A percentile compares a stretch with the other conserved stretches of the same genome.
Conservation (phyloP, 169 alveolate species). For the Plasmodium vinckei region DNA sequence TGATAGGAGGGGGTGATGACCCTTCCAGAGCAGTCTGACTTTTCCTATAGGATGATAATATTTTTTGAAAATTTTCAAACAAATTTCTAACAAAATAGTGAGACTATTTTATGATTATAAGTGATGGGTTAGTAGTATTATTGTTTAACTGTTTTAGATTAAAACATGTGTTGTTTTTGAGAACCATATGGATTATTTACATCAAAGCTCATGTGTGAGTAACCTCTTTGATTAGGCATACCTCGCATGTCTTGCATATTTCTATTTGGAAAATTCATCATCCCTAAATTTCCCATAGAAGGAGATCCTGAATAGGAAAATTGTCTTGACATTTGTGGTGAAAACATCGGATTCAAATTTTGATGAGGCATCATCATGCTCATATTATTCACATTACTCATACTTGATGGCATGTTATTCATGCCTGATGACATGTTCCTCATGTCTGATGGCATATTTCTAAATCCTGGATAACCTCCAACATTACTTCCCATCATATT, state of each 20-base stretch:
- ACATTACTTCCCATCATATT: conserved; percentile 19
- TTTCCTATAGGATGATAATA: too few relatives aligned
- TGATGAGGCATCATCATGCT: background rate
- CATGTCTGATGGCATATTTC: conserved; percentile 13
- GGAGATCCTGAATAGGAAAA: conserved; percentile 34
- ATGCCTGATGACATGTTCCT: conserved; percentile 13
- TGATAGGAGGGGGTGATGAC: too few relatives aligned
- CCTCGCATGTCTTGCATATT: conserved; percentile 28
- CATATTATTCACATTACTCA: background rate
- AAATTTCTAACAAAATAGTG: too few relatives aligned
- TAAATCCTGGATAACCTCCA: background rate
- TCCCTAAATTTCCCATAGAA: conserved; percentile 10
- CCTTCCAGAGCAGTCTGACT: too few relatives aligned
- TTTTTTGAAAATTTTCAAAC: too few relatives aligned
- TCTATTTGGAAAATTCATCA: conserved; percentile 1
- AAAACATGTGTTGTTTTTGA: conserved; percentile 37
- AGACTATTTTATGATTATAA: too few relatives aligned
- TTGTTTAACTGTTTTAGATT: background rate
- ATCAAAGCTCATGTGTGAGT: conserved; percentile 17
- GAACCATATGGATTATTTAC: conserved; percentile 44
- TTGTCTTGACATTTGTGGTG: conserved; percentile 62
- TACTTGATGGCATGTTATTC: background rate
- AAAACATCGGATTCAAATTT: conserved; percentile 34
- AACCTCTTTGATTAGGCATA: conserved; percentile 16
- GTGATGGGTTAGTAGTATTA: too few relatives aligned